Evolutionary conservation across 208 protist species (phyloP), one percentile per base, ranked within the genome.

Genomic region (Crithidia mellificae): DNA sequence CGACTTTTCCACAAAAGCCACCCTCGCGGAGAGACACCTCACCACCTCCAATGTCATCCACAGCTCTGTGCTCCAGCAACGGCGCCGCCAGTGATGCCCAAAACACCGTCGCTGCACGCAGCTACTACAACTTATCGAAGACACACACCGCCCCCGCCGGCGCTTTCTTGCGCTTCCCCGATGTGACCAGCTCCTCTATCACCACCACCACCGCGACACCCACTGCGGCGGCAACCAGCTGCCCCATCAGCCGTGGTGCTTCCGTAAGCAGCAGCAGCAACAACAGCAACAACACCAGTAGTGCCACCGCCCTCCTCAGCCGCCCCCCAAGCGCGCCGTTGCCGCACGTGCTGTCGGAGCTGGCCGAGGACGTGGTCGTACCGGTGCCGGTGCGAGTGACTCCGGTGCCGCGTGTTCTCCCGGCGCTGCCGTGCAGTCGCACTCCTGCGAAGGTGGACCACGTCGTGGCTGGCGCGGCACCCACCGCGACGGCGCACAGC

Each of bases 381-480:
- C 59, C 59, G 8, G 59, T 65, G 59, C 59, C 59, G 25, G 9
- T 64, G n/a, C 58, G 58, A 3, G 9, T 43, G 19, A 3, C 58
- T 19, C 29, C 30, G 11, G 58, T 47, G 30, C 2, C 32, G 22
- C 59, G 46, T 22, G 59, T 34, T n/a, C 46, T 65, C 19, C 59
- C 46, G n/a, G 46, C 20, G 22, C 47, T 65, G 32, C 44, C 59
- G 22, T 55, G 19, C 47, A 39, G 7, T 19, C 29, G 46, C 22
- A 36, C 46, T 32, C 15, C 27, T 30, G 20, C 34, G 17, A 34
- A 29, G 30, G 14, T 7, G 9, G 57, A 63, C 34, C 5, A 38
- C 34, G n/a, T n/a, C n/a, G n/a, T n/a, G 41, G 41, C 27, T 1
- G 32, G 30, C 44, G 29, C 2, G 41, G n/a, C 2, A n/a, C 6